Conservation (phyloP, 768 basidiomycete species). For the Gyrodon lividus region DNA sequence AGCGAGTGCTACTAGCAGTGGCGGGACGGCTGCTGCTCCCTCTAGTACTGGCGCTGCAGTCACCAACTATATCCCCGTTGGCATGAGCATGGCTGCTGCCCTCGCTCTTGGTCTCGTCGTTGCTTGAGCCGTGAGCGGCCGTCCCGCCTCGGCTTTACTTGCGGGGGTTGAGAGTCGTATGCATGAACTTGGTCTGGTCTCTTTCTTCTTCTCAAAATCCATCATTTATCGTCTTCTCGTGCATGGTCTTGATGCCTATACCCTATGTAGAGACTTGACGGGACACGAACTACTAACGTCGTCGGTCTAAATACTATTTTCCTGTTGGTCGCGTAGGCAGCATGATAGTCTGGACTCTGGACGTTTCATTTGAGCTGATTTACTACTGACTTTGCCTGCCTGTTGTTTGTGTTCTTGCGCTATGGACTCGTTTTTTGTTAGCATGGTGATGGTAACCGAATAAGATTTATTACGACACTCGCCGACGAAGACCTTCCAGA, state of each 20-base stretch:
- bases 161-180: not conserved
- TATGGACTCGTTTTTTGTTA: not conserved
- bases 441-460: not conserved
- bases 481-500: too few relatives aligned
- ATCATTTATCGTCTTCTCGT: not conserved
- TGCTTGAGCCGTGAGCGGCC: conserved; percentile 21
- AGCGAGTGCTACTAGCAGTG: conserved; percentile 23
- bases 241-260: conserved; percentile 13
- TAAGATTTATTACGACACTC: not conserved
- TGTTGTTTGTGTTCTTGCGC: not conserved
- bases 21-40: conserved; percentile 20
- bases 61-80: conserved; percentile 25
- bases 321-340: not conserved
- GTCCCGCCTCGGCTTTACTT: not conserved
- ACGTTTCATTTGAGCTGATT: not conserved
- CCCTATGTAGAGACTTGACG: conserved; percentile 11
- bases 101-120: conserved; percentile 26
- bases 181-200: not conserved
- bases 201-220: not conserved
- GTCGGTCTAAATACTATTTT: not conserved
- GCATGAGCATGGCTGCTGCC: conserved; percentile 31
- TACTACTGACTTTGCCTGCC: not conserved
- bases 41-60: conserved; percentile 11
- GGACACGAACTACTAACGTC: not conserved
- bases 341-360: not conserved